Base-by-base conservation (phyloP, 495 filamentous ascomycete species). In the Clavariopsis aquatica region DNA sequence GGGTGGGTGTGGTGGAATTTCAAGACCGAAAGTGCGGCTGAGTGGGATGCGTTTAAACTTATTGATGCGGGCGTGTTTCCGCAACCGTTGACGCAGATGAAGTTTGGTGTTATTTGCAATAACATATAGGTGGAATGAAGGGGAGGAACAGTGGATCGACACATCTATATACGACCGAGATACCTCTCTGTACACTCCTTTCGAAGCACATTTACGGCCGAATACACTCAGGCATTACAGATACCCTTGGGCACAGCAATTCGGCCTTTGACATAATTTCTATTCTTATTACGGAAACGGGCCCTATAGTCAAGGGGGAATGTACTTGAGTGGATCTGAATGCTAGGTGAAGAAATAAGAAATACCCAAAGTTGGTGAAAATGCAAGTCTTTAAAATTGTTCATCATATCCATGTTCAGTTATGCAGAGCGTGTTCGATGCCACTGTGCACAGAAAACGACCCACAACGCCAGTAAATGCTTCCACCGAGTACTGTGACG, bases 1-100 rank as follows among this genome's bases (percentile, higher is more conserved):
- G 80, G 80, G 6, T 82, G 77, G 74, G 66, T 81, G 43, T 82
- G 79, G 69, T 81, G 80, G 80, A 82, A 78, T 53, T 82, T 78
- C 70, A 81, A 81, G 73, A 82, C 80, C 8, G 80, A 82, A 61
- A 70, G 60, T 4, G 71, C 73, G 27, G 67, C 77, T n/a, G 80
- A 82, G 66, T 82, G 80, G 80, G 80, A 82, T 63, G 67, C 77
- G 49, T 75, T 76, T 60, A 66, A 71, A 36, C 63, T 82, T 26
- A 68, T 82, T 27, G 75, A 77, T 56, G 75, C 71, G 26, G 74
- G 75, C 2, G 64, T 82, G n/a, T 82, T 82, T 65, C 80, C 80
- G 17, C 73, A 79, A 57, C 78, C 75, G 38, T 56, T 78, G 15
- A 29, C 2, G 3, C 22, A n/a, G n/a, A 41, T 9, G 34, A 54